Conservation (phyloP, 192 early-diverging fungal genomes). For the Phycomyces blakesleeanus region DNA sequence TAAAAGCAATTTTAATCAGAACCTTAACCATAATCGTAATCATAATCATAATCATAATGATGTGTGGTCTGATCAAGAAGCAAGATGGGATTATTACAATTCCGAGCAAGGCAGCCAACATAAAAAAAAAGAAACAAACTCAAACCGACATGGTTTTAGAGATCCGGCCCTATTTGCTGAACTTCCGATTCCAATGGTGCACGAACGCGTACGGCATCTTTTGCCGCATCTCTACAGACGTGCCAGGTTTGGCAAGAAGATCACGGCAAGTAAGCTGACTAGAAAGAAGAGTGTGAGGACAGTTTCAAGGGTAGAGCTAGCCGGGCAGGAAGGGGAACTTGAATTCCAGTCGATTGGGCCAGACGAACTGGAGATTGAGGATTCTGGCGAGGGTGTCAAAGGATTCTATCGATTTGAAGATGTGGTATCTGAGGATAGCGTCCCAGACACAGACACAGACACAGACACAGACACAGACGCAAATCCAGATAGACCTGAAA, state of each 20-base stretch:
- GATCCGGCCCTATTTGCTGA: conserved; percentile 62
- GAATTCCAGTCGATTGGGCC: too few relatives aligned
- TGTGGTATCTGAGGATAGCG: not conserved
- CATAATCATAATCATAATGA: too few relatives aligned
- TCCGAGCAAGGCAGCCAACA: not conserved
- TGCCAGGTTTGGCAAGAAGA: conserved; percentile 12
- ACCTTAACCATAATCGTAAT: too few relatives aligned
- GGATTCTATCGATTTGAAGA: conserved; percentile 33
- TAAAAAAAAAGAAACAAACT: conserved; percentile 22
- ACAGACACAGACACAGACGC: too few relatives aligned
- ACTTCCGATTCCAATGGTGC: conserved; percentile 64
- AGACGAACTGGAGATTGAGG: conserved; percentile 35
- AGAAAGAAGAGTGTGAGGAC: conserved; percentile 28
- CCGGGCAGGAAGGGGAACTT: too few relatives aligned
- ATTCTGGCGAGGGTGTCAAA: conserved; percentile 27
- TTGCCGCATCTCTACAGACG: conserved; percentile 58
- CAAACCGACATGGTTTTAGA: conserved; percentile 57
- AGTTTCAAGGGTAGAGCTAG: too few relatives aligned
- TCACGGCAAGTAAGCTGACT: conserved; percentile 23
- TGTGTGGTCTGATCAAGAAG: not conserved
- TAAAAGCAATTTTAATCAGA: too few relatives aligned
- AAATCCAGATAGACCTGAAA: too few relatives aligned
- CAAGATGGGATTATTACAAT: not conserved
- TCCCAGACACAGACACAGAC: too few relatives aligned
- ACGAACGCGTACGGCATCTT: conserved; percentile 59